Conservation (phyloP, 768 basidiomycete genomes). For the Mrakia blollopis region DNA sequence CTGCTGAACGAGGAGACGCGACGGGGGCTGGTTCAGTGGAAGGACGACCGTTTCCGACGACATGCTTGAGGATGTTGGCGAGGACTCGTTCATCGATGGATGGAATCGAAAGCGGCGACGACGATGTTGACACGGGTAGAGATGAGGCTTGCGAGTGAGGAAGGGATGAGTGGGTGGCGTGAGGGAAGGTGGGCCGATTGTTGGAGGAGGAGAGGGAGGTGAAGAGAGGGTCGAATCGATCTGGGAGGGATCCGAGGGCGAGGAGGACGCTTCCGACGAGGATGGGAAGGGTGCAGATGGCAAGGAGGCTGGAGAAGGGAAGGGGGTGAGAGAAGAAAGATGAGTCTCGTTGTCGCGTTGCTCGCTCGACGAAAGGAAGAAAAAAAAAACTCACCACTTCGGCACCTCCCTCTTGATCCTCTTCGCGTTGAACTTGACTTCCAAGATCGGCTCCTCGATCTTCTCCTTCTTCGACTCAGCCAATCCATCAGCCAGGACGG, state of each 20-base stretch:
- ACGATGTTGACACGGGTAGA: background rate
- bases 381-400: background rate
- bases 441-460: background rate
- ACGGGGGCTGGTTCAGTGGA: background rate
- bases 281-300: background rate
- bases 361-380: background rate
- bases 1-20: background rate
- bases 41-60: slow-evolving; percentile 1
- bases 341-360: background rate
- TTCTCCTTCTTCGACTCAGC: background rate
- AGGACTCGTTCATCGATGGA: background rate
- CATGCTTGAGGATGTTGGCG: background rate
- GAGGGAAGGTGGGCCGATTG: background rate
- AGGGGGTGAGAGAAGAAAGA: background rate
- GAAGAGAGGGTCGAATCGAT: background rate
- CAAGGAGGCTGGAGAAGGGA: background rate
- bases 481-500: background rate
- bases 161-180: background rate
- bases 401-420: slow-evolving; percentile 8
- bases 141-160: background rate
- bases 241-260: slow-evolving; percentile 3
- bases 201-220: background rate
- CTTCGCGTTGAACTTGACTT: slow-evolving; percentile 10
- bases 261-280: slow-evolving; percentile 4
- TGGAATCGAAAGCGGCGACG: background rate